A percentile compares a stretch with the other conserved stretches of the same genome.
These are phyloP conservation scores for Ailanthus altissimus DNA, from an alignment of 345 rosid genomes.

Conservation along the genomic window DNA sequence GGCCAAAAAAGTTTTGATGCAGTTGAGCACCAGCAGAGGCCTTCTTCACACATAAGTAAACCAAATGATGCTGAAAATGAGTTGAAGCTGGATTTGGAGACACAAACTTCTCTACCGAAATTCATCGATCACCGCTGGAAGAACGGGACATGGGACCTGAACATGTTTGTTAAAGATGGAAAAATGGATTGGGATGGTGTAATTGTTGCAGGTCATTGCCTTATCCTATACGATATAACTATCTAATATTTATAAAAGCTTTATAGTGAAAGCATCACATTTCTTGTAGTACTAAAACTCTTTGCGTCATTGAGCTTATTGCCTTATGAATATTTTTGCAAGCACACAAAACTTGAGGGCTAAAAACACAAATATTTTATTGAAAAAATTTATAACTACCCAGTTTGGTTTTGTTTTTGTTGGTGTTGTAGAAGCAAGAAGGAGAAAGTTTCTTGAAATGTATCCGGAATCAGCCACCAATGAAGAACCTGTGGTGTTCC, in stretches of 20 bases:
- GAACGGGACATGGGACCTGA: slow-evolving; percentile 57
- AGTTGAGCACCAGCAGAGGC: slow-evolving; percentile 22
- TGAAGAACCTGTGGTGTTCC: slow-evolving; percentile 51
- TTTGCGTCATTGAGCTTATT: background rate
- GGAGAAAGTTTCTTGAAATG: slow-evolving; percentile 52
- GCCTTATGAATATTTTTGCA: too few species aligned
- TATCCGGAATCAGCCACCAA: slow-evolving; percentile 46
- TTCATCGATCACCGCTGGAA: slow-evolving; percentile 49
- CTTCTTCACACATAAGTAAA: slow-evolving; percentile 10
- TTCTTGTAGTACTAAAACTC: background rate
- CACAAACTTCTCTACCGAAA: slow-evolving; percentile 29
- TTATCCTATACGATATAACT: background rate
- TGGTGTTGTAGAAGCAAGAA: slow-evolving; percentile 51
- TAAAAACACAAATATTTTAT: background rate
- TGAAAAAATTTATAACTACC: background rate
- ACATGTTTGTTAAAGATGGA: slow-evolving; percentile 52
- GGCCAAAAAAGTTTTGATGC: slow-evolving; percentile 22
- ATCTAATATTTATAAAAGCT: background rate
- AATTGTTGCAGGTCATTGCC: slow-evolving; percentile 43
- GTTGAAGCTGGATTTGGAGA: slow-evolving; percentile 11
- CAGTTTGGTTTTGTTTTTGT: background rate
- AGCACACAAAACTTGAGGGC: background rate
- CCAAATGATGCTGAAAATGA: slow-evolving; percentile 16
- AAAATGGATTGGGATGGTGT: slow-evolving; percentile 56
- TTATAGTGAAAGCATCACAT: background rate